Evolutionary conservation across 106 monocot species (phyloP).

Genomic region (Apostasia shenzhenica): DNA sequence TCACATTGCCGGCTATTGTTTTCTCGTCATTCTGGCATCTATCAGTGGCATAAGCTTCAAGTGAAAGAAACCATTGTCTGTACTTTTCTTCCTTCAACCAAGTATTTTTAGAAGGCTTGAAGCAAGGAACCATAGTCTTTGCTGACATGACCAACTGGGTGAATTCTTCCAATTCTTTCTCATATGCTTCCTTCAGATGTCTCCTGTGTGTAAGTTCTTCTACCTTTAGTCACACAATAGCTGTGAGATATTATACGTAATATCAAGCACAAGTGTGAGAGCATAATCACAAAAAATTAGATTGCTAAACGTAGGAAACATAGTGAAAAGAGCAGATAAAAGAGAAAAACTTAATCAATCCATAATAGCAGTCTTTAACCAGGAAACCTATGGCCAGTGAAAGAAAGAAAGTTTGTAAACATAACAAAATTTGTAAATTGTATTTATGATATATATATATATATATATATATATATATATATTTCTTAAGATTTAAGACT

Average conservation of each 20-base stretch:
- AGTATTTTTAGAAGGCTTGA: slow-evolving; percentile 69
- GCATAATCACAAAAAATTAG: no score
- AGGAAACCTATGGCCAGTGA: no score
- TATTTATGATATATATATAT: no score
- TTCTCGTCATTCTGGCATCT: slow-evolving; percentile 67
- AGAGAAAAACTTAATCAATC: no score
- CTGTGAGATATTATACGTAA: background rate
- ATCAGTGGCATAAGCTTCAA: slow-evolving; percentile 86
- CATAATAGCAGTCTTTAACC: no score
- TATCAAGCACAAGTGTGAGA: no score
- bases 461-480: no score
- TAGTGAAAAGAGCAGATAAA: no score
- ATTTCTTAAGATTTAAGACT: no score
- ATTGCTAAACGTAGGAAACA: no score
- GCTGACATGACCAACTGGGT: slow-evolving; percentile 50
- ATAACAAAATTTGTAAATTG: no score
- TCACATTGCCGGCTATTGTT: slow-evolving; percentile 70
- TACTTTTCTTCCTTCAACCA: slow-evolving; percentile 59
- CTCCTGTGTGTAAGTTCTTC: slow-evolving; percentile 73
- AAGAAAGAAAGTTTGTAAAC: no score
- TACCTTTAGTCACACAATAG: slow-evolving; percentile 43
- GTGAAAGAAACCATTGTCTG: slow-evolving; percentile 41
- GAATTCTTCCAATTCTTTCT: slow-evolving; percentile 85
- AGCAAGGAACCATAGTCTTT: slow-evolving; percentile 39
- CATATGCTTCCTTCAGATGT: slow-evolving; percentile 44